Base-by-base conservation (phyloP, 192 early-diverging fungal genomes). In the Allomyces macrogynus region DNA sequence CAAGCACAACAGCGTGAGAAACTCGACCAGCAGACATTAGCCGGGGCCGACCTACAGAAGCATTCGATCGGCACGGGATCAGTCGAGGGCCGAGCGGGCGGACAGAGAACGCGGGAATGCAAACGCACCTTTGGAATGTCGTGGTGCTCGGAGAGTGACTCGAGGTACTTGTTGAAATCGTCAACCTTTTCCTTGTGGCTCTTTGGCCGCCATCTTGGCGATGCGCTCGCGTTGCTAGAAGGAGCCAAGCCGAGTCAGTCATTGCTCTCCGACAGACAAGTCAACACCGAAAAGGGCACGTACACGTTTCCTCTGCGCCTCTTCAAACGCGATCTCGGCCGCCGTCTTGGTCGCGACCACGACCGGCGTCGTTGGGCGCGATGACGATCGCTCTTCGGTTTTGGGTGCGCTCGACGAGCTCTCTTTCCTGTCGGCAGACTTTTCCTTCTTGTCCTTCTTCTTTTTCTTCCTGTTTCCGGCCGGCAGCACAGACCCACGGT, bases 141-240 rank as follows among this genome's bases (percentile, higher is more conserved):
- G 73, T 86, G 72, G 73, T 84, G 85, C 64, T 86, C 85, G 62
- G 75, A 75, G 3, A 81, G 68, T 40, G 64, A 67, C 43, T 80
- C 80, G 20, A 86, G 69, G 65, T 83, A 78, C 20, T 78, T 75
- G 69, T 86, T 86, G 71, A 81, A 84, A 11, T 84, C 82, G 66
- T 79, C 69, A 18, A 71, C 67, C 22, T 72, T 70, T 5, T 79
- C 78, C 24, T 74, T 69, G 44, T 77, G 70, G 10, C 73, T 71
- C 63, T 77, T n/a, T 79, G 49, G 67, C 68, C 1, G 75, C 74
- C 60, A 74, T 43, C 57, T 65, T 60, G 9, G 75, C 69, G 57
- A 77, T 74, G 54, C 68, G 75, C 60, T 79, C 72, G 16, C 20
- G 12, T 57, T 57, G 49, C 49, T 57, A 40, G 4, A 3, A 40